Evolutionary conservation across 2,329 filamentous ascomycete species (phyloP).

Genomic region (Cytospora piceicola): DNA sequence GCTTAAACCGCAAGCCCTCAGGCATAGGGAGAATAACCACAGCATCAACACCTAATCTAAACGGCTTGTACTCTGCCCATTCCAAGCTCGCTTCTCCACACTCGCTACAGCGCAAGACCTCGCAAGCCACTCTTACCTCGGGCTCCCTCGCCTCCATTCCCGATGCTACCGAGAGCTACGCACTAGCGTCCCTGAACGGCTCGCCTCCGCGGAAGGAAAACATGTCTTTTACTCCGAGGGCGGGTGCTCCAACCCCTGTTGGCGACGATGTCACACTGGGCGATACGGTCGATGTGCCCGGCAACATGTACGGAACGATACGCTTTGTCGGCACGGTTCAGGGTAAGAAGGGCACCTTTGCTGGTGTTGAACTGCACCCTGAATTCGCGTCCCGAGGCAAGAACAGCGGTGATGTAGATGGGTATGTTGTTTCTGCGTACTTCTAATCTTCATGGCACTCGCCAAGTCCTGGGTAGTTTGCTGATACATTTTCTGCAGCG

Average conservation of each 20-base stretch:
- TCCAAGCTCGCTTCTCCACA: slow-evolving; percentile 49
- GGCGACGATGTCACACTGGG: slow-evolving; percentile 69
- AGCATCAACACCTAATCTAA: slow-evolving; percentile 63
- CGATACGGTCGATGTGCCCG: slow-evolving; percentile 87
- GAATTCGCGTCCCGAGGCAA: slow-evolving; percentile 86
- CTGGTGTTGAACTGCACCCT: slow-evolving; percentile 83
- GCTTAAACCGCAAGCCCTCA: slow-evolving; percentile 44
- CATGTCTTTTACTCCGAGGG: slow-evolving; percentile 59
- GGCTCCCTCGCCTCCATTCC: slow-evolving; percentile 67
- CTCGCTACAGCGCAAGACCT: slow-evolving; percentile 69
- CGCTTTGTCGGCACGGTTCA: slow-evolving; percentile 86
- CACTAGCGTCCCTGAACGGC: slow-evolving; percentile 56
- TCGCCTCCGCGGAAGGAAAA: slow-evolving; percentile 41
- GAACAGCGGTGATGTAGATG: slow-evolving; percentile 95
- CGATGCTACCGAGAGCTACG: slow-evolving; percentile 68
- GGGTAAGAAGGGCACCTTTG: slow-evolving; percentile 90
- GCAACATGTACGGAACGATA: slow-evolving; percentile 87
- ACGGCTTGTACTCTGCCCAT: slow-evolving; percentile 54
- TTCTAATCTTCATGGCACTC: neutral
- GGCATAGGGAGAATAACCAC: slow-evolving; percentile 47
- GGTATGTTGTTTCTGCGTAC: slow-evolving; percentile 57
- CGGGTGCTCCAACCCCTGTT: slow-evolving; percentile 41
- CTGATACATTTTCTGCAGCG: slow-evolving; percentile 45
- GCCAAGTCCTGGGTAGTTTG: slow-evolving; percentile 22
- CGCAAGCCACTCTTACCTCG: slow-evolving; percentile 69